phyloP scores from a whole-genome alignment of 305 asterid genomes.

The Fraxinus albicans region DNA sequence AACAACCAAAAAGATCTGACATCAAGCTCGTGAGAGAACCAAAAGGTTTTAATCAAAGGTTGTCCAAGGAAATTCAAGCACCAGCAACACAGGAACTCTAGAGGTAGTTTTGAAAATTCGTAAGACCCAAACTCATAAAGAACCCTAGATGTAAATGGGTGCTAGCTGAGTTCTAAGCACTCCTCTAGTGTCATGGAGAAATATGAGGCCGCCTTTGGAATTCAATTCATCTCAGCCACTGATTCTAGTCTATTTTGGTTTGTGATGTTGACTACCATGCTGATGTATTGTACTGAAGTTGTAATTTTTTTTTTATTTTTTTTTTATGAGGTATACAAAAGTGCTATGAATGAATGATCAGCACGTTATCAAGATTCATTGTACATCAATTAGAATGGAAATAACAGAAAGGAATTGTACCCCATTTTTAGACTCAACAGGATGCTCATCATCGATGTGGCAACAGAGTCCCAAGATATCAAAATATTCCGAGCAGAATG shows the following conservation, averaged over 20 bases:
- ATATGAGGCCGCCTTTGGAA: background rate
- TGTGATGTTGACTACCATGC: background rate
- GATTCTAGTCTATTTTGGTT: background rate
- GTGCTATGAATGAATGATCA: background rate
- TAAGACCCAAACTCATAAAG: background rate
- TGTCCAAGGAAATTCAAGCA: conserved; percentile 1
- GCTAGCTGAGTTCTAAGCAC: background rate
- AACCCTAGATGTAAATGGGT: background rate
- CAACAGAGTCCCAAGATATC: conserved; percentile 89
- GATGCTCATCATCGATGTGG: conserved; percentile 94
- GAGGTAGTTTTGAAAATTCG: background rate
- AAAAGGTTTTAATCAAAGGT: background rate
- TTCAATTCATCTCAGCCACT: background rate
- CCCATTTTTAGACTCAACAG: conserved; percentile 81
- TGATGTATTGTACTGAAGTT: background rate
- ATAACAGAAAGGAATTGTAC: conserved; percentile 32
- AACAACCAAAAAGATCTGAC: background rate
- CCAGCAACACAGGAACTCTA: background rate
- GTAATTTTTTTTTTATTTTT: background rate
- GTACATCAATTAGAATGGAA: background rate
- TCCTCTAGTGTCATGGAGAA: background rate
- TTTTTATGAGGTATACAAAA: background rate
- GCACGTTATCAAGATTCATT: background rate
- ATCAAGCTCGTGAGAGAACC: background rate
- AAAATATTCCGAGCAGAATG: conserved; percentile 74